These are phyloP conservation scores for Annulohypoxylon maeteangense DNA, from an alignment of 495 filamentous ascomycete genomes.

Conservation along the genomic window DNA sequence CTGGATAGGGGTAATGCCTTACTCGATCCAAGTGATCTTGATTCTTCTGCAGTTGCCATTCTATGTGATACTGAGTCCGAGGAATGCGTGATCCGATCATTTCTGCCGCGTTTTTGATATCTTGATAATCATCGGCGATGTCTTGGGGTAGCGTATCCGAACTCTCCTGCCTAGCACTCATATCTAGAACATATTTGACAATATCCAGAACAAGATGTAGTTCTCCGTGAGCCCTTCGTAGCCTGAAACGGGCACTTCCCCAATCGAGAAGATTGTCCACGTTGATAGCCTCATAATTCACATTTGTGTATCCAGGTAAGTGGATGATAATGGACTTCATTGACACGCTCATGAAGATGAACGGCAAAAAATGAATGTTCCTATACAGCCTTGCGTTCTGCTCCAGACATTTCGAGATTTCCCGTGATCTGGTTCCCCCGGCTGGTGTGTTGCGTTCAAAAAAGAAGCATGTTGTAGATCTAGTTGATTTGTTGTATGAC, in stretches of 20 bases:
- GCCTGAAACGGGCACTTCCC: background rate
- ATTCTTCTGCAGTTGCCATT: constrained; percentile 3
- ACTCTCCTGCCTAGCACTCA: background rate
- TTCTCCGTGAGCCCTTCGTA: background rate
- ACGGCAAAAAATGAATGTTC: constrained; percentile 6
- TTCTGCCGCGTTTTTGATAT: constrained; percentile 2
- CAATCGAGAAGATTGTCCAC: background rate
- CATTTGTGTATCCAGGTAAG: background rate
- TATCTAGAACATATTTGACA: background rate
- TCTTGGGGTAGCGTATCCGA: background rate
- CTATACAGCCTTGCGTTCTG: constrained; percentile 15
- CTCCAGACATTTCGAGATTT: background rate
- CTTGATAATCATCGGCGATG: background rate
- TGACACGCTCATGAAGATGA: background rate
- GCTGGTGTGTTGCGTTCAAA: background rate
- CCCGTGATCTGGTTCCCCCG: background rate
- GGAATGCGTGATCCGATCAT: constrained; percentile 7
- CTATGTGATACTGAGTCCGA: background rate
- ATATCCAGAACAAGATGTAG: background rate
- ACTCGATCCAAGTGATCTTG: constrained; percentile 11
- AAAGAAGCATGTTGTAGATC: constrained; percentile 14
- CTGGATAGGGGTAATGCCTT: background rate
- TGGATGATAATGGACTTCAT: background rate
- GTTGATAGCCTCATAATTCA: background rate
- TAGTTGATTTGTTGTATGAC: constrained; percentile 11